phyloP scores from a whole-genome alignment of 208 protist species.

The Novymonas esmeraldas region DNA sequence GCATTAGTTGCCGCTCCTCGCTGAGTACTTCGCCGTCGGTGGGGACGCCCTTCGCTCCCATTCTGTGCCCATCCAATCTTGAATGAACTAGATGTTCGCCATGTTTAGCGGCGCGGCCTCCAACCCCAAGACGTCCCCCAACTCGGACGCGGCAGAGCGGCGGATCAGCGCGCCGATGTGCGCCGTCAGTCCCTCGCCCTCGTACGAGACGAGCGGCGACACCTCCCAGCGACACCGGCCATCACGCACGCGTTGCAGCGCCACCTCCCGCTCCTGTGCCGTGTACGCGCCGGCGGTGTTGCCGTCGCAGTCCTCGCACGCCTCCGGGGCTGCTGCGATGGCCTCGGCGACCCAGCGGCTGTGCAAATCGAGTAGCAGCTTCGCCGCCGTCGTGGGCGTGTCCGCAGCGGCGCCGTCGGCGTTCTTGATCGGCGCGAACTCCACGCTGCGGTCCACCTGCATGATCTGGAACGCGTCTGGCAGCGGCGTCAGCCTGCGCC shows the following conservation, averaged over 20 bases:
- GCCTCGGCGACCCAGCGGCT: constrained; percentile 54
- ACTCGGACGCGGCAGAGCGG: constrained; percentile 22
- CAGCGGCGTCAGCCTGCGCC: background rate
- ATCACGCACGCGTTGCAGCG: constrained; percentile 37
- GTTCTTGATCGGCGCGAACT: constrained; percentile 99
- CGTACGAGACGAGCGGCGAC: constrained; percentile 91
- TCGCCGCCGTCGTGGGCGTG: constrained; percentile 87
- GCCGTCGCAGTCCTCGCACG: background rate
- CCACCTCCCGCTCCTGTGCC: constrained; percentile 16
- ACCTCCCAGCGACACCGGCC: constrained; percentile 76
- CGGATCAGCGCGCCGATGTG: constrained; percentile 38
- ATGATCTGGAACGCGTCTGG: constrained; percentile 75
- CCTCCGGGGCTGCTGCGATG: constrained; percentile 16
- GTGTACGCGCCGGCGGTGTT: constrained; percentile 6
- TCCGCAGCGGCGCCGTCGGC: constrained; percentile 75
- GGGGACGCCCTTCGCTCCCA: background rate
- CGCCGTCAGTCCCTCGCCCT: constrained; percentile 84
- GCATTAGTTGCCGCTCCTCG: too few species aligned
- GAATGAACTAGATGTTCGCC: constrained; percentile 12
- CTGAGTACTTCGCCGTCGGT: too few species aligned
- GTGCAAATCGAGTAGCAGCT: constrained; percentile 71
- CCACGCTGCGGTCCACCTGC: constrained; percentile 84
- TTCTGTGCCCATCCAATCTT: background rate
- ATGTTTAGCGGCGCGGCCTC: constrained; percentile 11
- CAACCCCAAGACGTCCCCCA: constrained; percentile 25